phyloP scores from a whole-genome alignment of 2,329 filamentous ascomycete genomes.

The Calonectria hongkongensis region DNA sequence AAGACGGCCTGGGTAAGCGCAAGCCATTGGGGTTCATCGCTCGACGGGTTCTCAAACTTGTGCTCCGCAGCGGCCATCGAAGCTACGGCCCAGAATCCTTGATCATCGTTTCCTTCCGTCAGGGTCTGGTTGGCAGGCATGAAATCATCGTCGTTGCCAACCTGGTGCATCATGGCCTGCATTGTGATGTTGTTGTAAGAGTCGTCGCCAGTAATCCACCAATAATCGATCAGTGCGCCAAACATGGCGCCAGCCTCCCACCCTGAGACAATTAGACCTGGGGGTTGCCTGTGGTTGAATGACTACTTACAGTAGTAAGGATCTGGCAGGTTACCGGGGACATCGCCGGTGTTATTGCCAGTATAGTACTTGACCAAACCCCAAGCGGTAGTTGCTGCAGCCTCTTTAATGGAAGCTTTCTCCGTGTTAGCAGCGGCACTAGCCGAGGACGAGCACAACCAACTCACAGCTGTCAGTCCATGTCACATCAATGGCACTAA shows the following conservation, averaged over 20 bases:
- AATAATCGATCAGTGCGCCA: conserved; percentile 82
- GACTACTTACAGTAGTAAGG: conserved; percentile 77
- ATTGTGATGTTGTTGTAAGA: conserved; percentile 77
- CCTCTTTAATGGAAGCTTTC: conserved; percentile 70
- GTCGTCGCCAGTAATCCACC: conserved; percentile 80
- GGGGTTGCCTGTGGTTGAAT: not conserved
- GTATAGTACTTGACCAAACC: conserved; percentile 71
- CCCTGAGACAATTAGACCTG: conserved; percentile 61
- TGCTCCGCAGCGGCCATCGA: conserved; percentile 87
- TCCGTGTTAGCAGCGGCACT: not conserved
- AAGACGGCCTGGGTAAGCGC: conserved; percentile 86
- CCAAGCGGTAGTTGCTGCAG: conserved; percentile 68
- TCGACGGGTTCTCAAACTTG: conserved; percentile 81
- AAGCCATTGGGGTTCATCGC: conserved; percentile 81
- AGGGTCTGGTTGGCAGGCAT: conserved; percentile 81
- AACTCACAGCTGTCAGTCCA: conserved; percentile 51
- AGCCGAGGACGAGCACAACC: no score
- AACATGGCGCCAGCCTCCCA: conserved; percentile 86
- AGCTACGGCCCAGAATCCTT: conserved; percentile 89
- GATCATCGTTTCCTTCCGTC: conserved; percentile 82
- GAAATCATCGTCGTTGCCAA: conserved; percentile 75
- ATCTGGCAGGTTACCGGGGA: conserved; percentile 74
- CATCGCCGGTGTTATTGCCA: conserved; percentile 76
- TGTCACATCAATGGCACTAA: conserved; percentile 45
- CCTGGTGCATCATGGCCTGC: conserved; percentile 77